Base-by-base conservation (phyloP, 2,329 filamentous ascomycete species). In the Arthrocladium fulminans region DNA sequence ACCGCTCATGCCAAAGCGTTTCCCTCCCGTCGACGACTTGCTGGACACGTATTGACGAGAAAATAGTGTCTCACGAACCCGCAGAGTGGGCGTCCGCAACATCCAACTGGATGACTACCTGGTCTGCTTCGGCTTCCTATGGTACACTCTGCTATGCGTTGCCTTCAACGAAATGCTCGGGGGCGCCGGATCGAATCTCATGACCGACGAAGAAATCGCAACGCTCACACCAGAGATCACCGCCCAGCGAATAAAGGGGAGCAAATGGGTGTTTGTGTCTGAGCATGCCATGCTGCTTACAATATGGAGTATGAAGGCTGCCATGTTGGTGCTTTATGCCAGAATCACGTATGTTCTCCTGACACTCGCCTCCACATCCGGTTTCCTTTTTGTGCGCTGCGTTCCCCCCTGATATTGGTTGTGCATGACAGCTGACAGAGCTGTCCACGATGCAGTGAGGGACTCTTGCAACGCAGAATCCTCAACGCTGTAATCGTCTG, bases 261-360 rank as follows among this genome's bases (percentile, higher is more conserved):
- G 76, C 39, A 83, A 83, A 67, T 73, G 79, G 66, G 78, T 81
- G 1, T 67, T 81, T 30, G 73, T 80, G 7, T 74, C 77, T 2
- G 79, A 83, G 54, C 70, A 81, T 62, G 73, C 75, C 57, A 83
- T 84, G 66, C 67, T 81, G 15, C 66, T 79, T n/a, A 61, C 63
- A 3, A 60, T 69, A 25, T 79, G 75, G 74, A 60, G 68, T 13
- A 65, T 75, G 53, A 79, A 79, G 54, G 63, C 69, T 20, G 76
- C 74, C 56, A 68, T 79, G 59, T 61, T 77, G 54, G 63, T 75
- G 32, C 73, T 78, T 57, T 76, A 75, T 59, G 61, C 64, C 25
- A 69, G 73, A 32, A 69, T 76, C 63, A 75, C 73, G 32, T 65
- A 61, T 47, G 61, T 57, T 17, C 19, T 30, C 9, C 50, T 41